Evolutionary conservation across 2,329 filamentous ascomycete species (phyloP), one percentile per base, ranked within the genome.

Genomic region (Sporothrix brunneoviolacea): DNA sequence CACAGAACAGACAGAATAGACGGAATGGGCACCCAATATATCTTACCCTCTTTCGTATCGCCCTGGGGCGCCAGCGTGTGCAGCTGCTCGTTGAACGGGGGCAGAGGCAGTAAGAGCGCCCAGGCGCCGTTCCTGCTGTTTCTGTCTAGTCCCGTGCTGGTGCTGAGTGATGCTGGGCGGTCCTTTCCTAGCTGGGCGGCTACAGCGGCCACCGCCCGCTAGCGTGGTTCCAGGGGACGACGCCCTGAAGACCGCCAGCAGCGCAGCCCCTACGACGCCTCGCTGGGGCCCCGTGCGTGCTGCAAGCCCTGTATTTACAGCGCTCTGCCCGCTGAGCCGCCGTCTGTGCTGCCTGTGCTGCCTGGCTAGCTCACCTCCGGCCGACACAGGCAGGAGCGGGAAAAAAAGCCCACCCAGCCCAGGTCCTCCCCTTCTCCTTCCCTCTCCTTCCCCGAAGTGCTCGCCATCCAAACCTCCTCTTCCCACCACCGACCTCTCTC

Each of bases 131-230:
- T 28, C 24, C 24, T 28, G 24, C 24, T 28, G 24, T 28, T 28
- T 28, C 10, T 28, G 24, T 28, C 24, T 28, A 5, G 24, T 28
- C 44, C 28, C 33, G 16, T 47, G 35, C 44, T 47, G 44, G 44
- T 47, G 44, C 44, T 47, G 44, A 47, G 44, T 47, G 44, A 47
- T 47, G 44, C 35, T 47, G 35, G 40, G 44, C 24, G 35, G 44
- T 30, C 38, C 35, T 39, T 47, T 38, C 28, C 39, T 16, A 37
- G 28, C 37, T 22, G 46, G 50, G 50, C 50, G 50, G 50, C 50
- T 52, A 44, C 39, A 48, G 50, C 50, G 39, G 45, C 33, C 38
- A 33, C 22, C 38, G n/a, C 32, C 30, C 50, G 24, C 50, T 47
- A 51, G 50, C 21, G 28, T 27, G 27, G 28, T 38, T 27, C 39